Percentiles rank a stretch among this genome's conserved stretches.
These are phyloP conservation scores for Fusarium sp. DNA, from an alignment of 2,329 filamentous ascomycete species.

Conservation along the genomic window DNA sequence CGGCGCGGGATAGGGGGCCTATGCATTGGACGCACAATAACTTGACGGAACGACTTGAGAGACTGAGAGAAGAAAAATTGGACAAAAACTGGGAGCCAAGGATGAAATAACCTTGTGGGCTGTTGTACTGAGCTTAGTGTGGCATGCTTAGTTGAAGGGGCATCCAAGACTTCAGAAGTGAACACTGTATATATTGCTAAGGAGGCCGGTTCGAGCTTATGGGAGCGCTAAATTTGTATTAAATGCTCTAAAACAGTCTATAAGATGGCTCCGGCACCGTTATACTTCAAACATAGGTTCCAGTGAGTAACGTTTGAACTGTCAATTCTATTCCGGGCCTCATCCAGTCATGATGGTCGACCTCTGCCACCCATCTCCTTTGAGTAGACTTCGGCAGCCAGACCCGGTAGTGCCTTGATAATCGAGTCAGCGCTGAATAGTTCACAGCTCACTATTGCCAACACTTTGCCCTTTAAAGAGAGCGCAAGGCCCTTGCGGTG, in stretches of 20 bases:
- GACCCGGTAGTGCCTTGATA: neutral
- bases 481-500: neutral
- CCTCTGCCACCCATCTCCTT: constrained; percentile 4
- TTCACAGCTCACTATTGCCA: neutral
- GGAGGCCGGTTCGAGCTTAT: neutral
- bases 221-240: neutral
- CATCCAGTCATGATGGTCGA: constrained; percentile 8
- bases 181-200: neutral
- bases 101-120: neutral
- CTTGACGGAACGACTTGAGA: constrained; percentile 34
- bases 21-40: constrained; percentile 31
- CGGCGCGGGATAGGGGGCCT: constrained; percentile 30
- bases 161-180: neutral
- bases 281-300: neutral
- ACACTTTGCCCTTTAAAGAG: neutral
- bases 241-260: neutral
- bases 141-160: neutral
- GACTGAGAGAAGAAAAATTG: constrained; percentile 14
- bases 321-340: neutral
- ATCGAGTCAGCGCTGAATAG: neutral
- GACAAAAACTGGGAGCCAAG: constrained; percentile 11
- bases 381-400: neutral
- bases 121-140: neutral
- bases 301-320: neutral
- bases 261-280: neutral